phyloP scores from a whole-genome alignment of 371 early-diverging fungal species.

The Mucor mucedo region DNA sequence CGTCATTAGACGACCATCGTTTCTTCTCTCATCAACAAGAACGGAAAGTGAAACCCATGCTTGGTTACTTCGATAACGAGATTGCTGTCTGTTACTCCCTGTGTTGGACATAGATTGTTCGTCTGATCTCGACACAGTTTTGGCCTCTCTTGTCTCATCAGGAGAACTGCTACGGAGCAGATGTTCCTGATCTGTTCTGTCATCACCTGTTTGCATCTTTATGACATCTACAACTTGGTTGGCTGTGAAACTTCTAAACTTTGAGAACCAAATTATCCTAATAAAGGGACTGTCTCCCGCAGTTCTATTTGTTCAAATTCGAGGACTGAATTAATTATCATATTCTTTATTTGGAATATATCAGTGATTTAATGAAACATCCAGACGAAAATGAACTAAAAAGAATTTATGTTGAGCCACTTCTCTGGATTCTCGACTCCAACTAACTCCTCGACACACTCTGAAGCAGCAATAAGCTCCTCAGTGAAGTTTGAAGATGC shows the following conservation, averaged over 20 bases:
- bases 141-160: background rate
- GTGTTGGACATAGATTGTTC: background rate
- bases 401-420: constrained; percentile 26
- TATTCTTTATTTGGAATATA: constrained; percentile 3
- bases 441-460: constrained; percentile 34
- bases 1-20: background rate
- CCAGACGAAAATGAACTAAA: background rate
- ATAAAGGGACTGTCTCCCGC: background rate
- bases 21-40: constrained; percentile 1
- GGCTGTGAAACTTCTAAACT: background rate
- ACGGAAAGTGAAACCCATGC: constrained; percentile 12
- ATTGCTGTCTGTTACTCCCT: background rate
- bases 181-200: background rate
- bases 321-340: background rate
- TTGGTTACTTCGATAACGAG: background rate
- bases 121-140: background rate
- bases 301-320: background rate
- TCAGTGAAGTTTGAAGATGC: constrained; percentile 34
- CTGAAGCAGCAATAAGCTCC: constrained; percentile 34
- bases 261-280: background rate
- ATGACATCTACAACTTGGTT: background rate
- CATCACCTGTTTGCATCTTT: background rate
- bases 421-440: constrained; percentile 44
- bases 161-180: background rate
- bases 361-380: background rate